Conservation (phyloP, 1,139 yeast genomes). For the Suhomyces bokatorum region DNA sequence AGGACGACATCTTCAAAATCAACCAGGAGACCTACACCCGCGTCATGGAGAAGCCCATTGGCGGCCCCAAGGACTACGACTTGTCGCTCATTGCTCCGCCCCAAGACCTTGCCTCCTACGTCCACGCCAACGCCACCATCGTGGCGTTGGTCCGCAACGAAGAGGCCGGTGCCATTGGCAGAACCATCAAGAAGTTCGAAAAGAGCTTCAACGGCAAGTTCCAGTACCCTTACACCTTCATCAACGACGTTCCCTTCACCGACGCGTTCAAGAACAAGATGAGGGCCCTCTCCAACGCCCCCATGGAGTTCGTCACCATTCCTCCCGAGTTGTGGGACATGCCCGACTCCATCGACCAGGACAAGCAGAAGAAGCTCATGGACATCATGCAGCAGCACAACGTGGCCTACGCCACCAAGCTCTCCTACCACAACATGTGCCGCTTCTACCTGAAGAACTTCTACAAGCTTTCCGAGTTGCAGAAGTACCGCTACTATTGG, state of each 20-base stretch:
- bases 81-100: conserved; percentile 37
- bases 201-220: conserved; percentile 64
- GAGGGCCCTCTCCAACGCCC: conserved; percentile 44
- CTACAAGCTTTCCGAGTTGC: conserved; percentile 60
- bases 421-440: conserved; percentile 81
- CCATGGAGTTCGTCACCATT: conserved; percentile 59
- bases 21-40: conserved; percentile 37
- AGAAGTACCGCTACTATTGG: conserved; percentile 66
- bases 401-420: conserved; percentile 62
- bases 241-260: conserved; percentile 69
- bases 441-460: conserved; percentile 67
- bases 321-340: conserved; percentile 62
- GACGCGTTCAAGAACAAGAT: conserved; percentile 53
- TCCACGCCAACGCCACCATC: conserved; percentile 70
- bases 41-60: conserved; percentile 34
- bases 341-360: conserved; percentile 56
- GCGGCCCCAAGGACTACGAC: conserved; percentile 52
- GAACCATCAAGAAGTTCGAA: conserved; percentile 62
- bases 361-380: conserved; percentile 42
- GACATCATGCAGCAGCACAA: conserved; percentile 41
- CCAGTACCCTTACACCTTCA: conserved; percentile 76
- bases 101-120: conserved; percentile 27
- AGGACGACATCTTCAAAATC: conserved; percentile 30
- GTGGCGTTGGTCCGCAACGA: conserved; percentile 67
- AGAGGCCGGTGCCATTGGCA: conserved; percentile 51